phyloP scores from a whole-genome alignment of 1,284 basidiomycete species.

The Ustilago sp. region DNA sequence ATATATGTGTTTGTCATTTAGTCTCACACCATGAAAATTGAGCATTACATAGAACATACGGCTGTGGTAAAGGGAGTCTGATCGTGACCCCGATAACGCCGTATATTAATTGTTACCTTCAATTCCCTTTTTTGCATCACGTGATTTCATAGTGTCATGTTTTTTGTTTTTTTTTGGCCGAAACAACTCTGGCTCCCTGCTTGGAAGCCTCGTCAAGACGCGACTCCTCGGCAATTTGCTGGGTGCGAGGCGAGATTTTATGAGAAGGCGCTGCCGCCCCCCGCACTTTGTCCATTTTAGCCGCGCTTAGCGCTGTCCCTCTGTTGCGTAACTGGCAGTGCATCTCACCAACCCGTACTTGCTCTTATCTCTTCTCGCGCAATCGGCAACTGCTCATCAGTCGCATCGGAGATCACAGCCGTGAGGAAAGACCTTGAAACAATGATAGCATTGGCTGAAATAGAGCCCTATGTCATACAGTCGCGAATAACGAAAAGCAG shows the following conservation, averaged over 20 bases:
- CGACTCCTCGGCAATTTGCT: constrained; percentile 3
- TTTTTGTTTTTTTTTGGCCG: neutral
- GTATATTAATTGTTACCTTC: too few species aligned
- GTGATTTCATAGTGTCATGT: too few species aligned
- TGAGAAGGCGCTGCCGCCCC: neutral
- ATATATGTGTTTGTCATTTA: too few species aligned
- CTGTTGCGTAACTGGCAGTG: too few species aligned
- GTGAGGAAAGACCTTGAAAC: neutral
- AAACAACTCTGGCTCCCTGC: neutral
- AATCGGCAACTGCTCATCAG: neutral
- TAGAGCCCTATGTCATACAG: constrained; percentile 8
- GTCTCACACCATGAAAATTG: too few species aligned
- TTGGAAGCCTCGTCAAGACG: neutral
- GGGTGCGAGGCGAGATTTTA: constrained; percentile 2
- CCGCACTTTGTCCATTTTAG: neutral
- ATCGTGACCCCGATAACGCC: too few species aligned
- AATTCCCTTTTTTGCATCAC: neutral
- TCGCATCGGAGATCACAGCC: neutral
- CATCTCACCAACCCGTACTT: too few species aligned
- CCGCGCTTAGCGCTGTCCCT: constrained; percentile 5
- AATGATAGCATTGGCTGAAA: constrained; percentile 5
- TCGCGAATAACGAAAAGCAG: constrained; percentile 1
- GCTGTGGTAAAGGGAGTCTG: too few species aligned
- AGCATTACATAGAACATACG: too few species aligned
- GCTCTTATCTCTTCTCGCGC: too few species aligned